Conservation (phyloP, 176 grass and related monocot genomes). For the Saccharum spontaneum region DNA sequence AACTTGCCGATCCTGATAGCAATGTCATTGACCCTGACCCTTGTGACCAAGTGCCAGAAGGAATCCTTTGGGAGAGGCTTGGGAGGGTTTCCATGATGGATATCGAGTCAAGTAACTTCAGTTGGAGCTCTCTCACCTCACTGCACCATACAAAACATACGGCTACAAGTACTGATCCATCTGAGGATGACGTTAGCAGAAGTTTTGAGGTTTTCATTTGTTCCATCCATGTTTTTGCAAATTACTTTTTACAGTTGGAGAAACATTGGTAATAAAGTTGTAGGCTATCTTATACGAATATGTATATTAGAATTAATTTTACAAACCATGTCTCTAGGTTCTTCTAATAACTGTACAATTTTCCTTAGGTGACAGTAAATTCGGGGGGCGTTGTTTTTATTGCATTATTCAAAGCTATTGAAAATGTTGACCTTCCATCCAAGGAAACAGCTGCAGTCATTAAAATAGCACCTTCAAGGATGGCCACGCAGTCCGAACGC, state of each 20-base stretch:
- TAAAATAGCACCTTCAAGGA: constrained; percentile 93
- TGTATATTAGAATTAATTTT: neutral
- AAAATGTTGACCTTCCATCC: constrained; percentile 33
- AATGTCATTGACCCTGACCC: constrained; percentile 21
- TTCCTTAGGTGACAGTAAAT: constrained; percentile 88
- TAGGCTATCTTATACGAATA: neutral
- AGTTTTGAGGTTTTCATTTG: constrained; percentile 73
- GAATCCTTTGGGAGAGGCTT: constrained; percentile 77
- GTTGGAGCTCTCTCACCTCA: constrained; percentile 71
- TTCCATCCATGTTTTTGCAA: constrained; percentile 15
- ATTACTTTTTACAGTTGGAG: neutral
- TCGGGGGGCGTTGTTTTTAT: constrained; percentile 92
- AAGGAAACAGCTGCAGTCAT: constrained; percentile 85
- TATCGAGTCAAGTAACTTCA: constrained; percentile 74
- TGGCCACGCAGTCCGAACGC: constrained; percentile 96
- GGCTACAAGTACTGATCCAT: constrained; percentile 51
- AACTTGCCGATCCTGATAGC: constrained; percentile 32
- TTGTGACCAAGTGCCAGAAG: constrained; percentile 46
- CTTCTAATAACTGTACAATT: neutral
- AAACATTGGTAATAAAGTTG: constrained; percentile 1
- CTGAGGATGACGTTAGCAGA: constrained; percentile 81
- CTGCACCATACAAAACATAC: constrained; percentile 89
- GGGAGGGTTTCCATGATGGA: constrained; percentile 76
- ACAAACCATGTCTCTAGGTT: neutral
- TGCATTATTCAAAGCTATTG: constrained; percentile 61